A percentile compares a stretch with the other conserved stretches of the same genome.
Conservation (phyloP, 495 filamentous ascomycete genomes). For the Saxophila tyrrhenica region DNA sequence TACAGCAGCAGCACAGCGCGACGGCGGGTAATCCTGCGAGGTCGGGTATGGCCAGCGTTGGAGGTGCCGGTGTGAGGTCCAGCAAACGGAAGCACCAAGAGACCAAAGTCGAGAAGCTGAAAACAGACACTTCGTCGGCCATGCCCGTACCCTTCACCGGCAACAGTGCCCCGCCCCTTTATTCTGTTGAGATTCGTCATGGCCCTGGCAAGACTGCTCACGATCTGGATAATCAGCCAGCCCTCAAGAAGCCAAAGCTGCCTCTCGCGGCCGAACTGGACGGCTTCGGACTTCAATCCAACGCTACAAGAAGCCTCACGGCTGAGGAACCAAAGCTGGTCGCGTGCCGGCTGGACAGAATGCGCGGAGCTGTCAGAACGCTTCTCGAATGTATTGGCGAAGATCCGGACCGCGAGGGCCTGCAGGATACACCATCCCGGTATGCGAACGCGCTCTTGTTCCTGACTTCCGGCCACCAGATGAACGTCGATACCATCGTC, state of each 20-base stretch:
- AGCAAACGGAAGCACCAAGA: neutral
- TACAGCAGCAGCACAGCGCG: too few relatives aligned
- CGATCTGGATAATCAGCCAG: neutral
- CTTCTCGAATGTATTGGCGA: slow-evolving; percentile 90
- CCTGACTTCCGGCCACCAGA: slow-evolving; percentile 91
- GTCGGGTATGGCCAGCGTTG: too few relatives aligned
- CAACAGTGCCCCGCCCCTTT: neutral
- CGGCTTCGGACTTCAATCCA: neutral
- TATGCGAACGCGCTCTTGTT: slow-evolving; percentile 93
- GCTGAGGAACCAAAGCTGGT: neutral
- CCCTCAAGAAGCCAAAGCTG: slow-evolving; percentile 23
- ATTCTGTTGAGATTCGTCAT: neutral
- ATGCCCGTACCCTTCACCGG: neutral
- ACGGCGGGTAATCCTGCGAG: too few relatives aligned
- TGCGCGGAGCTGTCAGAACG: slow-evolving; percentile 71
- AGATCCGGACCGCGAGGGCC: slow-evolving; percentile 77
- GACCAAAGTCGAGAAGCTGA: neutral
- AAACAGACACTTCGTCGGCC: neutral
- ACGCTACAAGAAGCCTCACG: neutral
- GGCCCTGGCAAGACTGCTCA: neutral
- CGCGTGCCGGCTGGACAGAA: slow-evolving; percentile 35
- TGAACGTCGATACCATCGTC: slow-evolving; percentile 80
- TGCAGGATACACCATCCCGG: slow-evolving; percentile 69
- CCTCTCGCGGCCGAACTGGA: neutral
- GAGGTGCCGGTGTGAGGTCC: too few relatives aligned